These are phyloP conservation scores for Gyrodon lividus DNA, from an alignment of 768 basidiomycete species.

Conservation along the genomic window DNA sequence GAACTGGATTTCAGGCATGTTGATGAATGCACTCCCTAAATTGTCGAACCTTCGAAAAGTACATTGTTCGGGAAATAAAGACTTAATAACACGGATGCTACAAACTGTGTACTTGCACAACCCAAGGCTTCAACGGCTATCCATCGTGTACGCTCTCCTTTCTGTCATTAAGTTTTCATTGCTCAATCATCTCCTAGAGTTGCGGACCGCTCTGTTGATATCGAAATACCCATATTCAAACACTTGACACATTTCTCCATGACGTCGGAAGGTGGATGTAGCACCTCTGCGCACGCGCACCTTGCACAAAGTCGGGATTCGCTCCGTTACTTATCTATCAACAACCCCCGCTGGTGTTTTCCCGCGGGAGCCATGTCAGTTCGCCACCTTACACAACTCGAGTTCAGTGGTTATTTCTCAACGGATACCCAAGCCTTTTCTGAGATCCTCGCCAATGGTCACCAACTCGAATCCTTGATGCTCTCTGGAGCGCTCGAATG, in stretches of 20 bases:
- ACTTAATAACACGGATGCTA: slow-evolving; percentile 52
- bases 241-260: slow-evolving; percentile 62
- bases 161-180: background rate
- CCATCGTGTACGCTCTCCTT: slow-evolving; percentile 44
- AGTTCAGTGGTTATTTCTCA: slow-evolving; percentile 59
- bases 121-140: slow-evolving; percentile 55
- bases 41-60: slow-evolving; percentile 57
- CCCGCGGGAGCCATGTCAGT: slow-evolving; percentile 52
- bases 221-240: slow-evolving; percentile 48
- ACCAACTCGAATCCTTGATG: slow-evolving; percentile 61
- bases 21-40: slow-evolving; percentile 66
- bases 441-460: slow-evolving; percentile 58
- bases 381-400: slow-evolving; percentile 62
- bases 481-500: slow-evolving; percentile 57
- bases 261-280: slow-evolving; percentile 42
- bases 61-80: slow-evolving; percentile 56
- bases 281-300: slow-evolving; percentile 43
- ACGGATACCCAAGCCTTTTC: slow-evolving; percentile 49
- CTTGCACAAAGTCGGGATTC: slow-evolving; percentile 51
- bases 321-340: slow-evolving; percentile 54
- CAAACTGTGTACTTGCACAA: slow-evolving; percentile 49
- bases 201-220: slow-evolving; percentile 43
- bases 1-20: slow-evolving; percentile 48
- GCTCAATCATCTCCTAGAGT: slow-evolving; percentile 14
- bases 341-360: slow-evolving; percentile 57